These are phyloP conservation scores for Exophiala bonariae DNA, from an alignment of 2,329 filamentous ascomycete species.

Conservation along the genomic window DNA sequence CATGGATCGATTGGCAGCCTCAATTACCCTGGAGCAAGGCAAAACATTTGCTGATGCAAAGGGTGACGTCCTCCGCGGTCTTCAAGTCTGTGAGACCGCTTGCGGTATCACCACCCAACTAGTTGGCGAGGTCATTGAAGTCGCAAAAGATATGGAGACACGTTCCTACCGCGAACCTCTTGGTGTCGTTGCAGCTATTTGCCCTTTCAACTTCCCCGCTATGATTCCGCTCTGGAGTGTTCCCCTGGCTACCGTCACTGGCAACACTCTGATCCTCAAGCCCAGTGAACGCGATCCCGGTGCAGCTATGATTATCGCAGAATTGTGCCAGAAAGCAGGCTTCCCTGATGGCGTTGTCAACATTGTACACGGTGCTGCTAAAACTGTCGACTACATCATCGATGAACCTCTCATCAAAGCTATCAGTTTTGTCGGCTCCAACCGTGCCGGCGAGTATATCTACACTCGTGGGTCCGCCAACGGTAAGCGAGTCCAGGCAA, in stretches of 20 bases:
- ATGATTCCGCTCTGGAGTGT: slow-evolving; percentile 72
- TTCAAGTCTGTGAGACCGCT: slow-evolving; percentile 67
- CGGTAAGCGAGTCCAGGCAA: slow-evolving; percentile 69
- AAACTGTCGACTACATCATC: slow-evolving; percentile 68
- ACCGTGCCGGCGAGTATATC: slow-evolving; percentile 70
- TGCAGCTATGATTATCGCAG: slow-evolving; percentile 66
- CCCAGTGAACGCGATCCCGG: slow-evolving; percentile 67
- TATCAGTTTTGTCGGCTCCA: slow-evolving; percentile 67
- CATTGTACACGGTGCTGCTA: slow-evolving; percentile 64
- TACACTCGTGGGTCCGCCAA: slow-evolving; percentile 67
- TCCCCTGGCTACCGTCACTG: slow-evolving; percentile 64
- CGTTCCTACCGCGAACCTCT: slow-evolving; percentile 65
- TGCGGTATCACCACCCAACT: slow-evolving; percentile 68
- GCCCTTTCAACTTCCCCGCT: slow-evolving; percentile 69
- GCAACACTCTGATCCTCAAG: slow-evolving; percentile 65
- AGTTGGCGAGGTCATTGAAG: slow-evolving; percentile 66
- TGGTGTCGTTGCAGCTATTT: slow-evolving; percentile 65
- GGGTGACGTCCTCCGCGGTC: slow-evolving; percentile 64
- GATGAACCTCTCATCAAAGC: slow-evolving; percentile 69
- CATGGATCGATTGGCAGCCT: slow-evolving; percentile 65
- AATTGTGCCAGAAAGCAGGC: slow-evolving; percentile 63
- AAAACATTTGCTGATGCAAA: slow-evolving; percentile 69
- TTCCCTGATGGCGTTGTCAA: slow-evolving; percentile 67
- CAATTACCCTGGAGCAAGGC: slow-evolving; percentile 67
- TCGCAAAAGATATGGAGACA: slow-evolving; percentile 71